A percentile compares a stretch with the other conserved stretches of the same genome.
phyloP scores from a whole-genome alignment of 352 stramenopile genomes.

The Phytopythium oedochilum region DNA sequence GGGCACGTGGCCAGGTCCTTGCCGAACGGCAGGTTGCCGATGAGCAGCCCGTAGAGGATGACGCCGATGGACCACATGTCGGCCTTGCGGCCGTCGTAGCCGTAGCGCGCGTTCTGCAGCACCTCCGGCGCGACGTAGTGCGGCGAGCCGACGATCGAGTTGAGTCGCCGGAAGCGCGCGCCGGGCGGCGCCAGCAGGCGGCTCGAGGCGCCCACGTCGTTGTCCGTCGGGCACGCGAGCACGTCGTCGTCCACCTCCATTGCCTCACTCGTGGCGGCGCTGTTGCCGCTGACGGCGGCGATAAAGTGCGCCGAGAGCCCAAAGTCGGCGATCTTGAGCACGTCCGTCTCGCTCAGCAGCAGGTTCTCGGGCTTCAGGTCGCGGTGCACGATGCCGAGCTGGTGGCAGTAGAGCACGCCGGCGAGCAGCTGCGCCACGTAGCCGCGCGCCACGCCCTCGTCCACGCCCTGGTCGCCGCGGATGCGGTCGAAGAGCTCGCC shows the following conservation, averaged over 20 bases:
- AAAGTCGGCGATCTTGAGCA: slow-evolving; percentile 95
- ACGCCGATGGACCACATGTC: slow-evolving; percentile 94
- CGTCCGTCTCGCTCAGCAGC: slow-evolving; percentile 85
- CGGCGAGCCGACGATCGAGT: slow-evolving; percentile 94
- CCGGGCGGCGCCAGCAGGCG: slow-evolving; percentile 15
- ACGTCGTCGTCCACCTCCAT: slow-evolving; percentile 32
- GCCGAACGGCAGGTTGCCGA: slow-evolving; percentile 93
- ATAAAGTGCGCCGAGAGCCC: slow-evolving; percentile 92
- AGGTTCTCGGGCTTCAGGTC: slow-evolving; percentile 98
- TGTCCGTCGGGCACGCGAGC: slow-evolving; percentile 10
- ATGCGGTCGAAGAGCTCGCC: slow-evolving; percentile 94
- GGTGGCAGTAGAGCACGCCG: slow-evolving; percentile 89
- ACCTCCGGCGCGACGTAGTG: slow-evolving; percentile 97
- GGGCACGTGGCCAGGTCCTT: slow-evolving; percentile 92
- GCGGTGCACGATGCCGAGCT: slow-evolving; percentile 91
- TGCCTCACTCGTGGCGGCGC: slow-evolving; percentile 23
- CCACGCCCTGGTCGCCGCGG: slow-evolving; percentile 72
- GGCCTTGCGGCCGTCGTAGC: slow-evolving; percentile 90
- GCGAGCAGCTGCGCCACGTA: slow-evolving; percentile 90
- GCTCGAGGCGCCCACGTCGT: slow-evolving; percentile 9
- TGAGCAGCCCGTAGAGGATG: slow-evolving; percentile 91
- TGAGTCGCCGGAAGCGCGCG: slow-evolving; percentile 84
- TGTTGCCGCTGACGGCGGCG: slow-evolving; percentile 59
- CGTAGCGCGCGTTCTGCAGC: slow-evolving; percentile 83
- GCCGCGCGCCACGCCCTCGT: slow-evolving; percentile 71